Base-by-base conservation (phyloP, 1,284 basidiomycete genomes). In the Exobasidium rhododendri region DNA sequence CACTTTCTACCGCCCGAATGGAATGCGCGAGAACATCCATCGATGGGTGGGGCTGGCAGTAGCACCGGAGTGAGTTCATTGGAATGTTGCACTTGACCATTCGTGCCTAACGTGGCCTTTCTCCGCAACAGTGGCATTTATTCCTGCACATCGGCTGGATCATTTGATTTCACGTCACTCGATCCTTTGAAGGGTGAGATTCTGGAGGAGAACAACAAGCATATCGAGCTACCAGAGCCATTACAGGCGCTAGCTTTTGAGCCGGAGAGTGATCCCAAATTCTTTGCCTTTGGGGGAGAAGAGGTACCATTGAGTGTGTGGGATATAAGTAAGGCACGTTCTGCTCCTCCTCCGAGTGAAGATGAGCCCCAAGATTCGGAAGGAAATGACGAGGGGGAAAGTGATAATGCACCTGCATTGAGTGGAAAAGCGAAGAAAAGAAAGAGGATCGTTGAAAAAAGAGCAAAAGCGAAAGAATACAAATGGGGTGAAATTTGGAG, bases 401-500 rank as follows among this genome's bases (percentile, higher is more conserved):
- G 29, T 1, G 68, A 65, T 4, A 60, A 59, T 28, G 24, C 58
- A 3, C 59, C 60, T 1, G 65, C 57, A 1, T 31, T 63, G 30
- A 71, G 67, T 56, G 64, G 63, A 55, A 73, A 71, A 40, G 59
- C 62, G 62, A 30, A 66, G 5, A 75, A 73, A 58, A 53, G 73
- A 7, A 75, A 75, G 43, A 61, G 71, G 22, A 67, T 73, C 59
- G 60, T 63, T 5, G 70, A 73, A 40, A 67, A 64, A 11, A 61
- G 66, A 31, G 53, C 52, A 32, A 73, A 70, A 58, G 69, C 68
- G 4, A 56, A 68, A 53, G 71, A 75, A 58, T 52, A 71, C 13
- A 17, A 64, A 13, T 70, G 67, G 67, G 73, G 73, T 22, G 71
- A 75, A 52, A 61, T 73, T 3, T 75, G 73, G 73, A 54, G 73